Evolutionary conservation across 768 basidiomycete species (phyloP).

Genomic region (Epithele typhae): DNA sequence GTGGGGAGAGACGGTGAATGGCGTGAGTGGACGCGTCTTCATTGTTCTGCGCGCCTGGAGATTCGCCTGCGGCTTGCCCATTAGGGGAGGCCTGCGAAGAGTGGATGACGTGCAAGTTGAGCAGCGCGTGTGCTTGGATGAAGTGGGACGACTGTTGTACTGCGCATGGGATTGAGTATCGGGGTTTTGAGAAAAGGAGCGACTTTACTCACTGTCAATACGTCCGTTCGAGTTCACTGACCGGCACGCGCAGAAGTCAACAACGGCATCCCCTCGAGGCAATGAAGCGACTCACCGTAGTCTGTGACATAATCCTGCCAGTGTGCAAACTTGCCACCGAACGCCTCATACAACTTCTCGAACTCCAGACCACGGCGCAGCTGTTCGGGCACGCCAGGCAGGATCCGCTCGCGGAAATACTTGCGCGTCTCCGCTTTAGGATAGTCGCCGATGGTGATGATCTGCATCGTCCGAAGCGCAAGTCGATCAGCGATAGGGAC

Average conservation of each 20-base stretch:
- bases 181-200: not conserved
- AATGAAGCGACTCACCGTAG: conserved; percentile 43
- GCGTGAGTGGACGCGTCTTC: conserved; percentile 16
- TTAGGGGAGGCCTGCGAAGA: conserved; percentile 56
- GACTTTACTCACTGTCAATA: conserved; percentile 51
- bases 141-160: conserved; percentile 81
- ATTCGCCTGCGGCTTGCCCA: conserved; percentile 20
- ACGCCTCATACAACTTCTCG: conserved; percentile 69
- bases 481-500: too few relatives aligned
- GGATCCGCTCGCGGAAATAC: conserved; percentile 60
- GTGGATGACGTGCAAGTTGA: conserved; percentile 86
- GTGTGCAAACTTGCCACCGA: conserved; percentile 82
- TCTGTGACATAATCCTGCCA: conserved; percentile 79
- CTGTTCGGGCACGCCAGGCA: conserved; percentile 67
- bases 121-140: conserved; percentile 76
- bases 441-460: conserved; percentile 79
- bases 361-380: conserved; percentile 56
- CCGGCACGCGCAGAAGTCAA: not conserved
- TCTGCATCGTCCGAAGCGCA: conserved; percentile 34
- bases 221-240: conserved; percentile 72
- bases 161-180: conserved; percentile 21
- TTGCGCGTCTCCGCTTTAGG: conserved; percentile 63
- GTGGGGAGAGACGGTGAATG: conserved; percentile 20
- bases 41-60: conserved; percentile 17
- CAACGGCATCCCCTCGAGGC: not conserved